phyloP scores from a whole-genome alignment of 2,329 filamentous ascomycete species.

The Penicillium verrucosum region DNA sequence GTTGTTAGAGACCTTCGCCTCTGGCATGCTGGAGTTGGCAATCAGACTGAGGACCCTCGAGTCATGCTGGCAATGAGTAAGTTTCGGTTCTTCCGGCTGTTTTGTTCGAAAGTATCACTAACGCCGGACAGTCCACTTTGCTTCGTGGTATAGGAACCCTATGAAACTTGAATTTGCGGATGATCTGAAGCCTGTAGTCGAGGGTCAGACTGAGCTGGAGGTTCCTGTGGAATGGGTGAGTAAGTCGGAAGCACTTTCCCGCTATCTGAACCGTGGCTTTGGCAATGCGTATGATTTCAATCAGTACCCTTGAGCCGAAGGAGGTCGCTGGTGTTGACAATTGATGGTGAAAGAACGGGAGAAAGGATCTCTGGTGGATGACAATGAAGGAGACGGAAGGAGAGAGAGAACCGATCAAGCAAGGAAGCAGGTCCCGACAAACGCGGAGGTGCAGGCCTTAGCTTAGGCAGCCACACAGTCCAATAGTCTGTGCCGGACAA shows the following conservation, averaged over 20 bases:
- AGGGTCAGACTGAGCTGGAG: constrained; percentile 45
- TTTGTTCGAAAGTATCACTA: neutral
- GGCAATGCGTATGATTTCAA: constrained; percentile 63
- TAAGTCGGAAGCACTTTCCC: constrained; percentile 41
- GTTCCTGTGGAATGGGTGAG: constrained; percentile 52
- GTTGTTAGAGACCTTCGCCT: constrained; percentile 59
- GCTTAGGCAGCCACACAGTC: too few relatives aligned
- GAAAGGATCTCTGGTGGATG: too few relatives aligned
- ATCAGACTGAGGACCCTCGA: constrained; percentile 49
- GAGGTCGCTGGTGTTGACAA: neutral
- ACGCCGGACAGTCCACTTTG: constrained; percentile 48
- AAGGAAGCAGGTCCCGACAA: too few relatives aligned
- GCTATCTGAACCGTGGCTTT: constrained; percentile 56
- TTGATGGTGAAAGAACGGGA: neutral
- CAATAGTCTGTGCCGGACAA: too few relatives aligned
- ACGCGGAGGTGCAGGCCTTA: too few relatives aligned
- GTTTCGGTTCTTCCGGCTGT: neutral
- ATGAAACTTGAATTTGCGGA: constrained; percentile 57
- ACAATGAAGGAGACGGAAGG: too few relatives aligned
- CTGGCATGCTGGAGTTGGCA: constrained; percentile 65
- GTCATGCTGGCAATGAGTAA: constrained; percentile 58
- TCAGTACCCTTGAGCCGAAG: constrained; percentile 33
- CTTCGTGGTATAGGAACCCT: constrained; percentile 56
- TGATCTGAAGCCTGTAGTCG: constrained; percentile 48
- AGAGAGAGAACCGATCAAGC: too few relatives aligned